phyloP scores from a whole-genome alignment of 2,329 filamentous ascomycete species.

The Aspergillus alliaceus region DNA sequence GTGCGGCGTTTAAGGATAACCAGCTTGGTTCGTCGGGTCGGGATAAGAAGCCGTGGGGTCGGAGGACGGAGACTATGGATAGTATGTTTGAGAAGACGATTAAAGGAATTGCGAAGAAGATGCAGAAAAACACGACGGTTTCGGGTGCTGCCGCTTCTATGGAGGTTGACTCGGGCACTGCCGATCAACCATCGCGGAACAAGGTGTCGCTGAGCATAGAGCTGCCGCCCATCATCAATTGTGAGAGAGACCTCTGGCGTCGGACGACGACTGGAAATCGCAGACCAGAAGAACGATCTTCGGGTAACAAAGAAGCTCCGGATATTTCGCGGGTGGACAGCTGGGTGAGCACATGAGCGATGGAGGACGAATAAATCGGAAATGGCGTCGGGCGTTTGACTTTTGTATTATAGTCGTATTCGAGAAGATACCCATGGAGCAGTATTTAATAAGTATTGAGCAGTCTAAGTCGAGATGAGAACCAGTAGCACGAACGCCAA shows the following conservation, averaged over 20 bases:
- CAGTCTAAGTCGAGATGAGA: constrained; percentile 3
- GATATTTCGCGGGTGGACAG: constrained; percentile 25
- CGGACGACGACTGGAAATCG: constrained; percentile 40
- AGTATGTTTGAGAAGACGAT: constrained; percentile 58
- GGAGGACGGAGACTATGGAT: constrained; percentile 44
- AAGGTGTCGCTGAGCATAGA: constrained; percentile 38
- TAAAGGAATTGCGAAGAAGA: constrained; percentile 47
- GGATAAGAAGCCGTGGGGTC: constrained; percentile 42
- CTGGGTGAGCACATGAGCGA: constrained; percentile 22
- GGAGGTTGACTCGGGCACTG: constrained; percentile 30
- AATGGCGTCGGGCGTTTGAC: constrained; percentile 18
- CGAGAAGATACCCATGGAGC: constrained; percentile 36
- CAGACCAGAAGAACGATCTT: constrained; percentile 34
- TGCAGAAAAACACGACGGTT: constrained; percentile 30
- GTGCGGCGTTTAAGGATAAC: constrained; percentile 46
- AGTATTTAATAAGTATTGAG: constrained; percentile 14
- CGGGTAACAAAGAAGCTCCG: constrained; percentile 22
- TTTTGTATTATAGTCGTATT: constrained; percentile 22
- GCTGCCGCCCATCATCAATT: constrained; percentile 57
- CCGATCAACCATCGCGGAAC: constrained; percentile 23
- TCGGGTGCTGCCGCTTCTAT: constrained; percentile 27
- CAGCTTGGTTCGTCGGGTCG: constrained; percentile 41
- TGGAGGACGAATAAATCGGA: constrained; percentile 4
- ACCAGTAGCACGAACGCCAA: constrained; percentile 11
- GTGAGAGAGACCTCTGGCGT: constrained; percentile 60